Evolutionary conservation across 164 flowering plant genomes (phyloP).

Genomic region (Cinnamomum micranthum): DNA sequence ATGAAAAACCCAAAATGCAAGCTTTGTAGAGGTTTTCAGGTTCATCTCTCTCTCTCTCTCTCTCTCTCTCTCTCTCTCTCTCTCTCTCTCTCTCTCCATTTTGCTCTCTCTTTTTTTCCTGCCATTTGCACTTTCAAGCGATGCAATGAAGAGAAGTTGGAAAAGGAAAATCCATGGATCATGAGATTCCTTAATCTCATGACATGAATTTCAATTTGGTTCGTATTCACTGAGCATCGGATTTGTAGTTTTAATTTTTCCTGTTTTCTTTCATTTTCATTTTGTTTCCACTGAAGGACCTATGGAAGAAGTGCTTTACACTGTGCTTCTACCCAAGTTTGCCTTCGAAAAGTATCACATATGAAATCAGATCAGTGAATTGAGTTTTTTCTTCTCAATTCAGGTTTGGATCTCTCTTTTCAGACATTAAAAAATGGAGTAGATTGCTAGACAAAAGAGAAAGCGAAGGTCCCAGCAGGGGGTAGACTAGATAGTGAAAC

Average conservation of each 20-base stretch:
- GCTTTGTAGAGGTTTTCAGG: too few species aligned
- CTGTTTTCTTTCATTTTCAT: background rate
- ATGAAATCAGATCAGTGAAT: background rate
- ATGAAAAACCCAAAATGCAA: too few species aligned
- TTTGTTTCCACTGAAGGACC: background rate
- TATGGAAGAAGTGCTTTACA: background rate
- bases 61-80: too few species aligned
- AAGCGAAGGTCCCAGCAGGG: constrained; percentile 5
- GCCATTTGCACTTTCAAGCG: background rate
- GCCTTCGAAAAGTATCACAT: background rate
- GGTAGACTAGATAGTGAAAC: constrained; percentile 1
- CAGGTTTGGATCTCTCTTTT: background rate
- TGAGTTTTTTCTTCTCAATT: too few species aligned
- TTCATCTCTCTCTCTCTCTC: too few species aligned
- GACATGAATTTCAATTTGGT: background rate
- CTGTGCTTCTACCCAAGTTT: too few species aligned
- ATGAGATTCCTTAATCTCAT: background rate
- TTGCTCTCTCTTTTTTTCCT: too few species aligned
- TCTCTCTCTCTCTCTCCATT: background rate
- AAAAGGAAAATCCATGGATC: background rate
- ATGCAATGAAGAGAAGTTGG: background rate
- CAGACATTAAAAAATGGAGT: background rate
- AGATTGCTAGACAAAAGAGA: too few species aligned
- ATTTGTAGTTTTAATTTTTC: background rate
- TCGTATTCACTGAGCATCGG: background rate